Base-by-base conservation (phyloP, 2,329 filamentous ascomycete genomes). In the Fusarium odoratissimum region DNA sequence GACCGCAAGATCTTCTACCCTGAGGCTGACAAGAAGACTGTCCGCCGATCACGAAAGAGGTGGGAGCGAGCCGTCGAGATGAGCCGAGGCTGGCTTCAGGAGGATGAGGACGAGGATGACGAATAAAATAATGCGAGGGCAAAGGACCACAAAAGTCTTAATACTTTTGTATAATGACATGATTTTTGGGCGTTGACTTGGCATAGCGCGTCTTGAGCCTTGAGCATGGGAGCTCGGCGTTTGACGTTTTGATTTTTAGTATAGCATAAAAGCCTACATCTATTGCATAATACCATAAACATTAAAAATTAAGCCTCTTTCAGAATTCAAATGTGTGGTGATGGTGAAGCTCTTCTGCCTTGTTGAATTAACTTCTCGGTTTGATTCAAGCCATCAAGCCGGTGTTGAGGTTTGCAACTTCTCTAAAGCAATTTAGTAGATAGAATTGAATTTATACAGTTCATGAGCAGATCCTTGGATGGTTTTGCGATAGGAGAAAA, bases 1-100 rank as follows among this genome's bases (percentile, higher is more conserved):
- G 92, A 91, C 56, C 88, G 91, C 60, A 92, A 87, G 69, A 87
- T 90, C 23, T 97, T 97, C 79, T 83, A 88, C 76, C 93, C 94
- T 2, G 83, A 89, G 71, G 89, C 93, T 64, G 84, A 86, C 54
- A 77, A 35, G 78, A 81, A 59, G 80, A 82, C 57, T 82, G 82
- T 60, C 69, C 67, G 33, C 70, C 69, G 64, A 83, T 86, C 60
- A 81, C 88, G 88, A 70, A 82, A 76, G 52, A 86, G 85, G 74
- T 90, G 88, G 88, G 84, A 87, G 74, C 85, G 87, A 74, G 88
- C 88, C 14, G 88, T 90, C 1, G 83, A 89, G 73, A 90, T 90
- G 88, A 88, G 86, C 76, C 82, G 84, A 65, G 87, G 87, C 9
- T 89, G 87, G 87, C 82, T 87, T 46, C 80, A 77, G 49, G 82